Percentiles rank a stretch among this genome's conserved stretches.
These are phyloP conservation scores for Lotus japonicus DNA, from an alignment of 306 rosid species.

Conservation along the genomic window DNA sequence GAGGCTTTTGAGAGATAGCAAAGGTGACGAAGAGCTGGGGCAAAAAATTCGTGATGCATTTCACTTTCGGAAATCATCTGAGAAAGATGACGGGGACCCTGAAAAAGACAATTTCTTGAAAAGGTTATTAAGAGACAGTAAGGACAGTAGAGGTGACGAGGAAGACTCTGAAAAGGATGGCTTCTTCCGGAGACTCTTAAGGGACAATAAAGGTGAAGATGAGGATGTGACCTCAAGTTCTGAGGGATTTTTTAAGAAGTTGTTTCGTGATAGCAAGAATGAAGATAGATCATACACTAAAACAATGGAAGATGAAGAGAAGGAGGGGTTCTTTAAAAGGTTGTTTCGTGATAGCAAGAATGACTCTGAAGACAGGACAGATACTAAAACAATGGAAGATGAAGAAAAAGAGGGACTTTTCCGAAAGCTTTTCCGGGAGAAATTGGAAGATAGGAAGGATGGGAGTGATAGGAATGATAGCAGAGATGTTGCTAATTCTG, in stretches of 20 bases:
- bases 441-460: conserved; percentile 77
- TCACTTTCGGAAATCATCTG: conserved; percentile 73
- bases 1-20: conserved; percentile 85
- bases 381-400: conserved; percentile 55
- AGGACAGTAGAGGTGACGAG: conserved; percentile 44
- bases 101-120: conserved; percentile 83
- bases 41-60: conserved; percentile 71
- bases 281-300: too few relatives aligned
- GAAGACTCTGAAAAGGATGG: conserved; percentile 75
- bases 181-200: conserved; percentile 70
- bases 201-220: conserved; percentile 60
- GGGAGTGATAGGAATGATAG: conserved; percentile 34
- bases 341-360: conserved; percentile 86
- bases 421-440: conserved; percentile 72
- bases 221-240: conserved; percentile 78
- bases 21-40: conserved; percentile 74
- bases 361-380: conserved; percentile 55
- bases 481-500: conserved; percentile 38
- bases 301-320: too few relatives aligned
- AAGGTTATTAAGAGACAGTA: conserved; percentile 69
- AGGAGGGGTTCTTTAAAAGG: conserved; percentile 22
- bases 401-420: conserved; percentile 90
- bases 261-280: too few relatives aligned
- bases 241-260: conserved; percentile 62
- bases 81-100: conserved; percentile 66